Evolutionary conservation across 176 grass and related monocot genomes (phyloP), one percentile per base, ranked within the genome.

Genomic region (Phoenix roebelenii): DNA sequence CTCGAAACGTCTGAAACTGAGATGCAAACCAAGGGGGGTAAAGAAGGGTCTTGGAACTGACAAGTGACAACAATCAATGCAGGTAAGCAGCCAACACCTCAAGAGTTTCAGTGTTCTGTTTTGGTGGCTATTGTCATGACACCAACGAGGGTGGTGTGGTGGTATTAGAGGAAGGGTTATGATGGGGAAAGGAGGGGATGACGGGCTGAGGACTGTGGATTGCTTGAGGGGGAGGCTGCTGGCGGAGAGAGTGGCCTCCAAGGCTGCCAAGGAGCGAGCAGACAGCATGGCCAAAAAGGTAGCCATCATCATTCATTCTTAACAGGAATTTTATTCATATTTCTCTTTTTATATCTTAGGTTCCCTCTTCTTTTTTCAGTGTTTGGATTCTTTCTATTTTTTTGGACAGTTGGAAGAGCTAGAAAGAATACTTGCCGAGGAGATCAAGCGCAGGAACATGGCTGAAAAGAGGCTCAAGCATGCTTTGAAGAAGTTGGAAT

Each of bases 211-310:
- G 75, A 98, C 94, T 18, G 74, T 98, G 58, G 88, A 92, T n/a
- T 98, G 94, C 63, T 86, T 98, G 22, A 85, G 88, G 58, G 88
- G 88, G 44, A 85, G 94, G 82, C 80, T 98, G 52, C 94, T 78
- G 22, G 85, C 94, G 5, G 94, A 98, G 82, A 93, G 94, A 73
- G 69, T 78, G 64, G 85, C 94, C 57, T 98, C 94, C 71, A 98
- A 86, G 80, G 79, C 70, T 63, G 88, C 94, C 32, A 93, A 85
- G 87, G 88, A 89, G 63, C 88, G 83, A 60, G 89, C 94, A 57
- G 75, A 89, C 61, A 74, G 72, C 62, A 60, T 93, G 19, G 60
- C 84, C 57, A 89, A 74, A 64, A 93, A 77, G 82, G 94, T 90
- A 77, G 48, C 7, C 20, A 48, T 19, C 3, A 7, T 19, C 12